Percentiles rank a stretch among this genome's conserved stretches.
Conservation (phyloP, 139 green algal genomes). For the Tetradesmus lagerheimii region DNA sequence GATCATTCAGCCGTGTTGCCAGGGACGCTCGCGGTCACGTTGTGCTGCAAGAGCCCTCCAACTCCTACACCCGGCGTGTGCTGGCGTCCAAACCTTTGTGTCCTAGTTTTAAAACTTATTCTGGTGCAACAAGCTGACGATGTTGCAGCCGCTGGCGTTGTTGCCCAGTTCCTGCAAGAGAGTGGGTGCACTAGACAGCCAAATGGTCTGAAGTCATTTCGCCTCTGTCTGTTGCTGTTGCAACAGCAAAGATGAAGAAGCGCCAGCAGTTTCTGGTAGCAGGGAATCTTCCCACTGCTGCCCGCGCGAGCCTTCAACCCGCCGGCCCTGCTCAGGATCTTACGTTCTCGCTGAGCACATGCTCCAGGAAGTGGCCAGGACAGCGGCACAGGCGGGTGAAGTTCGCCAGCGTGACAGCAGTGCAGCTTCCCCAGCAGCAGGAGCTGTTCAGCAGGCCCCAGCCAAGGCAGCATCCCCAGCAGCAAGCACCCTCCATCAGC, state of each 20-base stretch:
- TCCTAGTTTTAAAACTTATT: background rate
- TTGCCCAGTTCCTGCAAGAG: constrained; percentile 3
- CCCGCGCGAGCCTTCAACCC: background rate
- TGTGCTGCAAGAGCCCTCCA: background rate
- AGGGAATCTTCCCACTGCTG: background rate
- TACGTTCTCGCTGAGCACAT: background rate
- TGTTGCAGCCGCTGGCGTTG: background rate
- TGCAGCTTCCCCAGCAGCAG: background rate
- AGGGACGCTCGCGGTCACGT: background rate
- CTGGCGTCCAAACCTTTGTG: background rate
- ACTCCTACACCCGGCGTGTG: background rate
- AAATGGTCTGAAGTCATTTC: background rate
- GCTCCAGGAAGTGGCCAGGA: background rate
- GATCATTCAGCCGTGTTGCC: background rate
- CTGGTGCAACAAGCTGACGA: background rate
- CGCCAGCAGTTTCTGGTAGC: constrained; percentile 2
- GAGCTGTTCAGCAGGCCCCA: constrained; percentile 1
- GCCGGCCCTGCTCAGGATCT: background rate
- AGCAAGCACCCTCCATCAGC: background rate
- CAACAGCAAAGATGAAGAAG: background rate
- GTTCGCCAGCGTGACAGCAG: constrained; percentile 1
- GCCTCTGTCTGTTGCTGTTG: background rate
- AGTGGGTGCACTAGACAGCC: background rate
- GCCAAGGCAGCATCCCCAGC: background rate
- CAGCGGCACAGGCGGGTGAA: background rate